Evolutionary conservation across 345 rosid species (phyloP).

Genomic region (Aurinia saxatilis): DNA sequence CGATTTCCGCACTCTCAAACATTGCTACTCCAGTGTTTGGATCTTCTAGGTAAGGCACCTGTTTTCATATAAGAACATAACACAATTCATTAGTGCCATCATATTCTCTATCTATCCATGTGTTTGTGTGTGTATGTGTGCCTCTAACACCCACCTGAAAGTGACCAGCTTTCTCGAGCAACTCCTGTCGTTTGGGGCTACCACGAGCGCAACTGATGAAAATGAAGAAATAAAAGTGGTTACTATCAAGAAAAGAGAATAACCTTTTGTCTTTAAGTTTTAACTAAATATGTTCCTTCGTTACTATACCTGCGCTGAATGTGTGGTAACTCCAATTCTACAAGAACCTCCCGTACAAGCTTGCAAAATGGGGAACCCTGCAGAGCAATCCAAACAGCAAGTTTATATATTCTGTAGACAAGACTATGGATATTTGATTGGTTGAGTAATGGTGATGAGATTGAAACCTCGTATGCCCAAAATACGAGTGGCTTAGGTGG

Average conservation of each 20-base stretch:
- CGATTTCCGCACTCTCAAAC: slow-evolving; percentile 93
- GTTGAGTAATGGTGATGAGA: not conserved
- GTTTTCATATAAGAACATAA: not conserved
- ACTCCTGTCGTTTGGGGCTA: slow-evolving; percentile 65
- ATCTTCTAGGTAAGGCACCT: slow-evolving; percentile 88
- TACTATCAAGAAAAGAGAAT: not conserved
- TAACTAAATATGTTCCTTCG: not conserved
- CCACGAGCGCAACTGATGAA: slow-evolving; percentile 75
- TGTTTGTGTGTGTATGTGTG: not conserved
- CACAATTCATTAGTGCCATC: not conserved
- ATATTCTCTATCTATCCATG: not conserved
- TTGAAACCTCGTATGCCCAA: slow-evolving; percentile 80
- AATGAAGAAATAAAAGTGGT: not conserved
- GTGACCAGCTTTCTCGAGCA: slow-evolving; percentile 53
- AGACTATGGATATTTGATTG: not conserved
- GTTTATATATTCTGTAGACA: not conserved
- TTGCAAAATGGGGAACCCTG: slow-evolving; percentile 93
- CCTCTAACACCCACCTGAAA: slow-evolving; percentile 55
- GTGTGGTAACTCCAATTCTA: slow-evolving; percentile 82
- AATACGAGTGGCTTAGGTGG: slow-evolving; percentile 85
- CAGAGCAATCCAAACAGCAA: slow-evolving; percentile 1
- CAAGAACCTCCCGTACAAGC: slow-evolving; percentile 74
- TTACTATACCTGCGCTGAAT: slow-evolving; percentile 51
- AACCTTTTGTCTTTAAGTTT: not conserved
- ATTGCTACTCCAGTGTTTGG: slow-evolving; percentile 86